These are phyloP conservation scores for Fusarium albidum DNA, from an alignment of 2,329 filamentous ascomycete genomes.

Conservation along the genomic window DNA sequence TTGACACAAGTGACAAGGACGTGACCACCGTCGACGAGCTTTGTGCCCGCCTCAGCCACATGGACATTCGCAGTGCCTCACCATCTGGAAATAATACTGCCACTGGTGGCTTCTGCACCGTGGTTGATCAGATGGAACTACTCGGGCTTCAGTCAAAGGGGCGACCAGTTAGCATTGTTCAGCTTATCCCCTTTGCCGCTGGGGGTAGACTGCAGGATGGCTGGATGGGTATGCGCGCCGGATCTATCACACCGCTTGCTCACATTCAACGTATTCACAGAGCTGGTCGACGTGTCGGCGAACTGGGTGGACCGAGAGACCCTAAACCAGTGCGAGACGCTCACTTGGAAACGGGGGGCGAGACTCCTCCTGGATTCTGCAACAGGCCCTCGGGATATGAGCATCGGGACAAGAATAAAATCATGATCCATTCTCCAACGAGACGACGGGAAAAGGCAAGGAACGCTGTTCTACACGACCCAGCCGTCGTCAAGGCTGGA, in stretches of 20 bases:
- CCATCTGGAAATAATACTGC: neutral
- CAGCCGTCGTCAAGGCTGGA: conserved; percentile 27
- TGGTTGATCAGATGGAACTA: conserved; percentile 16
- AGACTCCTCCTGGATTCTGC: conserved; percentile 8
- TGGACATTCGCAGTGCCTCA: neutral
- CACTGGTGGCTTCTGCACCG: conserved; percentile 11
- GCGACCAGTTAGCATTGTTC: conserved; percentile 25
- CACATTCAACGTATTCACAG: conserved; percentile 22
- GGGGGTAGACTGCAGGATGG: neutral
- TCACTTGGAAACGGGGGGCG: neutral
- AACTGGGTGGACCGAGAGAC: neutral
- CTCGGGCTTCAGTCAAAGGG: conserved; percentile 1
- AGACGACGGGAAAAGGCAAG: conserved; percentile 12
- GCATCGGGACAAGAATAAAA: neutral
- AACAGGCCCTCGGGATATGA: neutral
- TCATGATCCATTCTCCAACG: neutral
- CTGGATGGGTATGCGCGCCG: neutral
- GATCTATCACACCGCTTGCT: conserved; percentile 9
- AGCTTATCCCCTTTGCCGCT: conserved; percentile 19
- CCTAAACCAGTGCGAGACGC: conserved; percentile 15
- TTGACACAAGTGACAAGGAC: conserved; percentile 2
- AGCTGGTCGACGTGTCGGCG: neutral
- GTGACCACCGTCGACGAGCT: neutral
- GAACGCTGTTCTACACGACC: conserved; percentile 28
- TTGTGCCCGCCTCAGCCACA: neutral